Percentiles rank a stretch among this genome's conserved stretches.
phyloP scores from a whole-genome alignment of 2,329 filamentous ascomycete species.

The Neofusicoccum sp. region DNA sequence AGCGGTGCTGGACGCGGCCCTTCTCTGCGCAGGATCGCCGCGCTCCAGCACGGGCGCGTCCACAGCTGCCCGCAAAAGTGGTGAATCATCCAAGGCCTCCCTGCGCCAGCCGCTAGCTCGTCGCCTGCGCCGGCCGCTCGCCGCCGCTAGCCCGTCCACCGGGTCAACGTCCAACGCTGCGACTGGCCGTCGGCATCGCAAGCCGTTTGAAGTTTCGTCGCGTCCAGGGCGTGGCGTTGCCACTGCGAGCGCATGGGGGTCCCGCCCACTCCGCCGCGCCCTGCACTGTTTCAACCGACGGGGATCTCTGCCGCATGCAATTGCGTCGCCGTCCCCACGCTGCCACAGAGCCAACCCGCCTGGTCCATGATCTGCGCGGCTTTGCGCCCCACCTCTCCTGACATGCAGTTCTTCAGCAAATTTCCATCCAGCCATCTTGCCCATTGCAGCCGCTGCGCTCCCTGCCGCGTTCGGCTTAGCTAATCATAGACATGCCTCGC shows the following conservation, averaged over 20 bases:
- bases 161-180: not conserved
- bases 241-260: not conserved
- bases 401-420: not conserved
- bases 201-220: not conserved
- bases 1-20: conserved; percentile 1
- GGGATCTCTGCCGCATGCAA: conserved; percentile 3
- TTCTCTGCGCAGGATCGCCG: conserved; percentile 2
- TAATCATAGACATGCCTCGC: not conserved
- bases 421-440: not conserved
- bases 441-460: not conserved
- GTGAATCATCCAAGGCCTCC: not conserved
- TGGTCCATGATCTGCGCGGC: not conserved
- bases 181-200: not conserved
- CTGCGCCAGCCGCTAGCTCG: not conserved
- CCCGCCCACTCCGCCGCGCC: not conserved
- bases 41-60: not conserved
- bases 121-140: conserved; percentile 6
- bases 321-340: not conserved
- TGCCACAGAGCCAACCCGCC: not conserved
- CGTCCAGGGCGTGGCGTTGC: not conserved
- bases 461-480: not conserved
- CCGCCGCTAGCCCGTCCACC: not conserved
- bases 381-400: conserved; percentile 9
- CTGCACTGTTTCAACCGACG: not conserved
- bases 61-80: not conserved